Base-by-base conservation (phyloP, 345 rosid species). In the Eucalyptus polybractea region DNA sequence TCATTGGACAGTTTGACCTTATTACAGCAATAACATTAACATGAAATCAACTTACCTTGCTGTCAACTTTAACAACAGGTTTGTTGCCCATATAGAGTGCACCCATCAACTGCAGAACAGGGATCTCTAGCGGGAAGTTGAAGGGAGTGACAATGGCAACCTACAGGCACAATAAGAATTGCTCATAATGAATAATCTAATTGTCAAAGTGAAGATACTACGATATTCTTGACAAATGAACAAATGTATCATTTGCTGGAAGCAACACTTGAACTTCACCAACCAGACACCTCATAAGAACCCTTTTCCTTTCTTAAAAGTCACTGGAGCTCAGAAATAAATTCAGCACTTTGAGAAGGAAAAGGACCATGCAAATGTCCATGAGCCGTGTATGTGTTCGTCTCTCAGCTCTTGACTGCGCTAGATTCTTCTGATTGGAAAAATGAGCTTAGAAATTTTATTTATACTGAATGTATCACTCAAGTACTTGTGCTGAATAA, bases 51-150 rank as follows among this genome's bases (percentile, higher is more conserved):
- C 87, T 81, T 90, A 97, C 99, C 99, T 98, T 97, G 95, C 98
- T 95, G 91, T 98, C 99, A 86, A 97, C 99, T 92, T 98, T 98
- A 76, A 97, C 95, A 90, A 96, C 87, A 49, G 99, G 98, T 91
- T 98, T 98, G 95, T 98, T 98, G 89, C 99, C 99, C 99, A 98
- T 97, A 88, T 96, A 98, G 83, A 98, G 92, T 53, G 99, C 98
- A 86, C 99, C 99, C 99, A 98, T 96, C 94, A 98, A 69, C 93
- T 98, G 99, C 93, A 98, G 98, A 60, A 95, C 92, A 2, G 99
- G 99, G 93, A 98, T 98, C 96, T 98, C 99, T 47, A 98, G 93
- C 17, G 99, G 99, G 89, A 98, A 98, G 91, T 98, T 98, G 93
- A 98, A 98, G 42, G 99, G 99, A 67, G 99, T 98, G 88, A 98